Base-by-base conservation (phyloP, 2,329 filamentous ascomycete species). In the Aspergillus transmontanensis region DNA sequence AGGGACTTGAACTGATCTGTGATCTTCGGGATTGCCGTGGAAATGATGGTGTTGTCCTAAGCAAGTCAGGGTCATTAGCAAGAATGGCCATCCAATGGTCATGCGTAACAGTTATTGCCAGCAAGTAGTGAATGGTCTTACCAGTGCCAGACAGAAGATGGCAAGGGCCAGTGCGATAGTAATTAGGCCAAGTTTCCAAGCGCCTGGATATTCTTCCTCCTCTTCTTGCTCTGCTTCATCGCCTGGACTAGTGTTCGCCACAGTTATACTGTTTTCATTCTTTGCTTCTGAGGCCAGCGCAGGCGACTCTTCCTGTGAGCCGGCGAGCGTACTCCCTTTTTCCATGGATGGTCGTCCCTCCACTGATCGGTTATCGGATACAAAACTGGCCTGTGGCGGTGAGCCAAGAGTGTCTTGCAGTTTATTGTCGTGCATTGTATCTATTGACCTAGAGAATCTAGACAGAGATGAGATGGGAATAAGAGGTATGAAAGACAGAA, bases 1-100 rank as follows among this genome's bases (percentile, higher is more conserved):
- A 82, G 72, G 4, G 80, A 79, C 41, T 82, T 71, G 67, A 84
- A 84, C 36, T 82, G 71, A 64, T 82, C 76, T 0, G 82, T 83
- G 57, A 84, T 83, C 19, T 72, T 73, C 16, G 82, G 82, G 36
- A 83, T 82, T 3, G 82, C 82, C 2, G 79, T 82, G 9, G 79
- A 76, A 41, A 84, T 78, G 57, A 81, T 81, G 0, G 79, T 80
- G 34, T 79, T 79, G 57, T 78, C 76, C 76, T 79, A 51, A 51
- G 9, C 9, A n/a, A 32, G 4, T 1, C 16, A 6, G n/a, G 9
- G 7, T 16, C 48, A 32, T 51, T 30, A 51, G 48, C 7, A 30
- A 10, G 16, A 16, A 19, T 19, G 3, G 14, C 11, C 48, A 19
- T 51, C 14, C 28, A 32, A 30, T 11, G 10, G 26, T 21, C 14